phyloP scores from a whole-genome alignment of 2,329 filamentous ascomycete genomes.

The Aspergillus unguis region DNA sequence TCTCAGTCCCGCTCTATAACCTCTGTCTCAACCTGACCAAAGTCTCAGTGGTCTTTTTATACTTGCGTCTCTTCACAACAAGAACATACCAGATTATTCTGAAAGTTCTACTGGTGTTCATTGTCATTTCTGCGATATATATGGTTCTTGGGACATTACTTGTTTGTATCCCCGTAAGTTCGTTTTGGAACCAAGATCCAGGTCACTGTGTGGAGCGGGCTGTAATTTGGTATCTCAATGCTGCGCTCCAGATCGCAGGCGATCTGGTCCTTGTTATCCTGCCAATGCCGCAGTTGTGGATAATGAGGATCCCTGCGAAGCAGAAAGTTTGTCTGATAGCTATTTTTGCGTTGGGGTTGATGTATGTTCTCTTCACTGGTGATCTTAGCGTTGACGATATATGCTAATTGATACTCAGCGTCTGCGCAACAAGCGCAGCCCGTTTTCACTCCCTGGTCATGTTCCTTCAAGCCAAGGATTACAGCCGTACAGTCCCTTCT shows the following conservation, averaged over 20 bases:
- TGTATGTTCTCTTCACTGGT: conserved; percentile 20
- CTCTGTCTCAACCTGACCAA: conserved; percentile 31
- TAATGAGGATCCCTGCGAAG: conserved; percentile 20
- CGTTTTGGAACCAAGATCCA: conserved; percentile 22
- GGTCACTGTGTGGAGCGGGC: conserved; percentile 20
- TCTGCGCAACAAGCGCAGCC: conserved; percentile 27
- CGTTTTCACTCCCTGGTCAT: conserved; percentile 21
- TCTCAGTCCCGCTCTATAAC: conserved; percentile 37
- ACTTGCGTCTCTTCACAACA: conserved; percentile 29
- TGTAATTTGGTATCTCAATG: conserved; percentile 29
- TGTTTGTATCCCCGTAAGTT: conserved; percentile 25
- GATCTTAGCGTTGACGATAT: background rate
- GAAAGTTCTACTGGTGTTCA: conserved; percentile 17
- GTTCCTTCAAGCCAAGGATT: conserved; percentile 17
- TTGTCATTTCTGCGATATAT: conserved; percentile 26
- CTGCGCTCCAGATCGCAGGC: conserved; percentile 26
- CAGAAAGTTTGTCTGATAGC: conserved; percentile 26
- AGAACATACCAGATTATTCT: conserved; percentile 20
- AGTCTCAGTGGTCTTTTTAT: conserved; percentile 31
- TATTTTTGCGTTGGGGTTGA: conserved; percentile 28
- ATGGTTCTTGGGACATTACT: conserved; percentile 27
- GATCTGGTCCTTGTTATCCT: conserved; percentile 26
- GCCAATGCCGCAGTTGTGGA: conserved; percentile 25
- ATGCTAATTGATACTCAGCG: conserved; percentile 16
- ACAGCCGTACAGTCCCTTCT: conserved; percentile 18